Percentiles rank a stretch among this genome's conserved stretches.
phyloP scores from a whole-genome alignment of 345 rosid genomes.

The Brassica incana region DNA sequence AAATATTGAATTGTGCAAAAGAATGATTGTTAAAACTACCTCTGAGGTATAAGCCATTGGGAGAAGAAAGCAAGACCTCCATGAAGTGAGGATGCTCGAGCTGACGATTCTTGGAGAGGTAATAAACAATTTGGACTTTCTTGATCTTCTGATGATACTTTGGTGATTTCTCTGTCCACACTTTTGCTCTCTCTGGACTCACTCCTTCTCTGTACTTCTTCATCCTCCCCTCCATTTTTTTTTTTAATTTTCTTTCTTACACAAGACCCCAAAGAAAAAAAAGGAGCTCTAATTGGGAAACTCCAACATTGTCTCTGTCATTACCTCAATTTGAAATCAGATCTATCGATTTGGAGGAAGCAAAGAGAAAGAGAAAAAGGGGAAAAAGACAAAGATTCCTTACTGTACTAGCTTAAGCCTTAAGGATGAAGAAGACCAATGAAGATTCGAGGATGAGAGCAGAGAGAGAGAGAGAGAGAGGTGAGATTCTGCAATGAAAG shows the following conservation, averaged over 20 bases:
- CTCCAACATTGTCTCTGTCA: neutral
- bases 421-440: constrained; percentile 14
- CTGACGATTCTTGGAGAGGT: constrained; percentile 82
- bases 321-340: constrained; percentile 29
- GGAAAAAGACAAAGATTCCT: neutral
- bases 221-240: constrained; percentile 67
- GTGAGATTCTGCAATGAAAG: constrained; percentile 11
- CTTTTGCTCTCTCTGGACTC: constrained; percentile 94
- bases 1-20: neutral
- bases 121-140: constrained; percentile 85
- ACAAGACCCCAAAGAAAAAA: neutral
- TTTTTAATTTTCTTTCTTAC: neutral
- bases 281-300: constrained; percentile 26
- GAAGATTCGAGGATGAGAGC: neutral
- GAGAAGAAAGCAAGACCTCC: constrained; percentile 75
- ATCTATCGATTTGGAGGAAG: constrained; percentile 23
- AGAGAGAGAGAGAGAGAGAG: constrained; percentile 1
- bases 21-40: constrained; percentile 43
- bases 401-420: constrained; percentile 10
- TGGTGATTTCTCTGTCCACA: constrained; percentile 94
- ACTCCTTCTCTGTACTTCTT: constrained; percentile 68
- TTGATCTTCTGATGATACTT: constrained; percentile 74
- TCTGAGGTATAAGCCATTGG: constrained; percentile 72
- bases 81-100: constrained; percentile 99
- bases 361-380: neutral